Percentiles rank a stretch among this genome's conserved stretches.
Conservation (phyloP, 2,329 filamentous ascomycete genomes). For the Phyllosticta paracitricarpa region DNA sequence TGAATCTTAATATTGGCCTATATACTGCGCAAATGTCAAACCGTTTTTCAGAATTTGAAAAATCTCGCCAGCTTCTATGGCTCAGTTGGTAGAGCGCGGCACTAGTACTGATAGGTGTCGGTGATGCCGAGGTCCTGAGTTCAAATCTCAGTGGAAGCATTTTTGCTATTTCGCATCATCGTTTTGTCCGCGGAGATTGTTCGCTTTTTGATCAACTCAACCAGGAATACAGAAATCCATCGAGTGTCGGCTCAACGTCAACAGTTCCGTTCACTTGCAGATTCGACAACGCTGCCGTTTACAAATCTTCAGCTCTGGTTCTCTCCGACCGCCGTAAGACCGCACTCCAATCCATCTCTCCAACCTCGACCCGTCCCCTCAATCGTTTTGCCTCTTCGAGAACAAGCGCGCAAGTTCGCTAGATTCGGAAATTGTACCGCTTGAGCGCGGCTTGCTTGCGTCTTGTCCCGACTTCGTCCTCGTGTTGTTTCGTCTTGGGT, state of each 20-base stretch:
- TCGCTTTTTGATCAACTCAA: background rate
- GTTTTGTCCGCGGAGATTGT: background rate
- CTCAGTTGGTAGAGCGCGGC: constrained; percentile 11
- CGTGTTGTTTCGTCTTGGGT: background rate
- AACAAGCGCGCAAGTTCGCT: background rate
- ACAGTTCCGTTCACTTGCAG: background rate
- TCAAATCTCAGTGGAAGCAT: constrained; percentile 11
- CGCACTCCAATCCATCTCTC: background rate
- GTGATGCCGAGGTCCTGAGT: constrained; percentile 10
- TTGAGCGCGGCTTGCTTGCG: background rate
- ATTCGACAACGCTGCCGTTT: background rate
- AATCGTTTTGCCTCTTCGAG: background rate
- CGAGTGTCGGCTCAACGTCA: too few species aligned
- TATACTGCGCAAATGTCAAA: too few species aligned
- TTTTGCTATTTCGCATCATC: background rate
- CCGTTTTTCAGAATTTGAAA: too few species aligned
- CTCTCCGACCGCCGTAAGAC: background rate
- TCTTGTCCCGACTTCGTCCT: background rate
- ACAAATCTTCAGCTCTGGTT: background rate
- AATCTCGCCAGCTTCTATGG: constrained; percentile 1
- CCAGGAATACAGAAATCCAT: too few species aligned
- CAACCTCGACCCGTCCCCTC: background rate
- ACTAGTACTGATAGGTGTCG: constrained; percentile 1
- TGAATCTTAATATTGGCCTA: too few species aligned
- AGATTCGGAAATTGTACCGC: background rate